Evolutionary conservation across 2,329 filamentous ascomycete genomes (phyloP), one percentile per base, ranked within the genome.

Genomic region (Reticulascus tulasneorum): DNA sequence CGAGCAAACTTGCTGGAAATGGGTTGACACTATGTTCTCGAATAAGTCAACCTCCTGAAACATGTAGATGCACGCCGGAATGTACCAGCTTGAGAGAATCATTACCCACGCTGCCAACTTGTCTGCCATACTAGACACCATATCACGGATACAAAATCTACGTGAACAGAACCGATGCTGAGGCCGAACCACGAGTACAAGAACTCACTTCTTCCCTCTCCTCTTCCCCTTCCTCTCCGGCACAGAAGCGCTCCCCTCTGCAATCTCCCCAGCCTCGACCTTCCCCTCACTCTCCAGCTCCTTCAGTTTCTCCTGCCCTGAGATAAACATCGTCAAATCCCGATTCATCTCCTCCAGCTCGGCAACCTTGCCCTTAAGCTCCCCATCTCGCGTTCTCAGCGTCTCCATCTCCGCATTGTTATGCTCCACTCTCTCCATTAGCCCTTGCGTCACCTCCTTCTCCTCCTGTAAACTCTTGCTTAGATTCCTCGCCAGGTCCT

Each of bases 301-400:
- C 63, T 77, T 82, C 49, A 96, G 62, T 61, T 88, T 91, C 61
- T 93, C 81, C 59, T 85, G 79, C 0, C 86, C 84, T 15, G 80
- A 86, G 41, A 96, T 91, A 53, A 91, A 94, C 73, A 94, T 90
- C 33, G 73, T 81, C 55, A 96, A 57, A 56, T 96, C 91, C 11
- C 85, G 76, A 55, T 95, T 94, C 71, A 89, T 84, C 58, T 94
- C 89, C 47, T 81, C 78, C 27, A 95, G 63, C 48, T 94, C 88
- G 24, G 67, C 72, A 47, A 86, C 84, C 58, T 88, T 78, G 11
- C 50, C 54, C 49, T 75, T 75, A 5, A 85, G 60, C 25, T 67
- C 69, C 18, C 69, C 67, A 2, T 82, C 60, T 55, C 83, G 73
- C 40, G 68, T 69, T 26, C 74, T 69, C 13, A 87, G 60, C 15